A percentile compares a stretch with the other conserved stretches of the same genome.
Evolutionary conservation across 495 filamentous ascomycete genomes (phyloP).

Genomic region (Tuber calosporum): DNA sequence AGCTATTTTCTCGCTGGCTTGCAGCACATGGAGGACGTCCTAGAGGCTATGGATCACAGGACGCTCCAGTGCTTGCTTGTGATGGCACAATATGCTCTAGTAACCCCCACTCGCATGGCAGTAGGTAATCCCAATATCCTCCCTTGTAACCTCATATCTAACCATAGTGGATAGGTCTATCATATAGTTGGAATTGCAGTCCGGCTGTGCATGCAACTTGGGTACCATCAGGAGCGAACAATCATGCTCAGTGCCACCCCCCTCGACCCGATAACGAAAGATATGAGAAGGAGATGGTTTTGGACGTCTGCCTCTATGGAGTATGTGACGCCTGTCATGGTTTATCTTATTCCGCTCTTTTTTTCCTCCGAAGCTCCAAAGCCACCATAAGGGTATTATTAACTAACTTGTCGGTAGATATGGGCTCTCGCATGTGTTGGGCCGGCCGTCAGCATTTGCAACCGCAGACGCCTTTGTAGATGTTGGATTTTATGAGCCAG

Average conservation of each 20-base stretch:
- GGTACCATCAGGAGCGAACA: constrained; percentile 76
- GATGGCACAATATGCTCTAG: constrained; percentile 82
- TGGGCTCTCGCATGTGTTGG: constrained; percentile 76
- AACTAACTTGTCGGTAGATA: constrained; percentile 24
- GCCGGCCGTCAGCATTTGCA: constrained; percentile 73
- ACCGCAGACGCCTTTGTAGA: constrained; percentile 71
- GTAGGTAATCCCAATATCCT: constrained; percentile 41
- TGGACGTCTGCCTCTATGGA: constrained; percentile 85
- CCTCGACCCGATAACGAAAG: constrained; percentile 64
- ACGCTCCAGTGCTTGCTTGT: constrained; percentile 84
- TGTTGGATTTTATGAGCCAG: constrained; percentile 69
- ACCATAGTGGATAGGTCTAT: constrained; percentile 49
- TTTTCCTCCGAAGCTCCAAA: neutral
- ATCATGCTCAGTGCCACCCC: constrained; percentile 53
- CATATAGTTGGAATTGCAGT: constrained; percentile 82
- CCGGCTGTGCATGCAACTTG: constrained; percentile 76
- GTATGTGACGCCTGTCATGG: constrained; percentile 42
- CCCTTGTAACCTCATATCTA: constrained; percentile 8
- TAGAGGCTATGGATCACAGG: constrained; percentile 71
- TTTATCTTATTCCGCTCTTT: neutral
- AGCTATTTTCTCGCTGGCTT: constrained; percentile 85
- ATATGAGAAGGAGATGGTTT: constrained; percentile 78
- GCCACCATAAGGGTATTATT: neutral
- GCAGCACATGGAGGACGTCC: constrained; percentile 65
- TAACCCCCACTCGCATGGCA: constrained; percentile 83